Base-by-base conservation (phyloP, 2,329 filamentous ascomycete genomes). In the Ophiostoma quercus region DNA sequence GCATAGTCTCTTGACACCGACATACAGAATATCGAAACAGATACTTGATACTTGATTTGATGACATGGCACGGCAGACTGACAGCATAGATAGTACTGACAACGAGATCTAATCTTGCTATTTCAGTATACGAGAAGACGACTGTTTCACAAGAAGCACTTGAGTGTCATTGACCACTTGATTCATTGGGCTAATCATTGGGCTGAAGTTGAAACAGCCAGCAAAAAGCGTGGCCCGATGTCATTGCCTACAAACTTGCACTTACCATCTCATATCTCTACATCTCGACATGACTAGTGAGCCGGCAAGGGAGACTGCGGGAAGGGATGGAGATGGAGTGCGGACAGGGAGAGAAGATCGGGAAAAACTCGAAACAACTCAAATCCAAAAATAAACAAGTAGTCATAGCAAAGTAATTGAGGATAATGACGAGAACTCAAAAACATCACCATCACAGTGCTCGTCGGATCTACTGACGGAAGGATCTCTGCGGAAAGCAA, bases 401-500 rank as follows among this genome's bases (percentile, higher is more conserved):
- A n/a, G 16, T 19, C 22, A 57, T 9, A 25, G n/a, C 19, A 57
- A 12, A 57, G 7, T n/a, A 4, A 25, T 19, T 19, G 14, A 51
- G 4, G 1, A 51, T 51, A 19, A 19, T 19, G 43, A 19, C 2
- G 43, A 51, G 2, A 51, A 7, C 2, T 2, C 2, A n/a, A 57
- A n/a, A 22, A 25, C 51, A 57, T 57, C 51, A 57, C 51, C 22
- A 25, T 12, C 29, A 32, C 29, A 65, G 2, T 12, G 25, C 60
- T 37, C 39, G 32, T 65, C 34, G 63, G 34, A 66, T 39, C 16
- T 37, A 66, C 22, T 39, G 39, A 43, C 32, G 57, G 12, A 43
- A 65, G 37, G 69, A 67, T 70, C 60, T 41, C 16, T n/a, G 29
- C 66, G 57, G 66, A 68, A 70, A 12, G 69, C n/a, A 70, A 66